Conservation (phyloP, 2,329 filamentous ascomycete species). For the Epichloe amarillans region DNA sequence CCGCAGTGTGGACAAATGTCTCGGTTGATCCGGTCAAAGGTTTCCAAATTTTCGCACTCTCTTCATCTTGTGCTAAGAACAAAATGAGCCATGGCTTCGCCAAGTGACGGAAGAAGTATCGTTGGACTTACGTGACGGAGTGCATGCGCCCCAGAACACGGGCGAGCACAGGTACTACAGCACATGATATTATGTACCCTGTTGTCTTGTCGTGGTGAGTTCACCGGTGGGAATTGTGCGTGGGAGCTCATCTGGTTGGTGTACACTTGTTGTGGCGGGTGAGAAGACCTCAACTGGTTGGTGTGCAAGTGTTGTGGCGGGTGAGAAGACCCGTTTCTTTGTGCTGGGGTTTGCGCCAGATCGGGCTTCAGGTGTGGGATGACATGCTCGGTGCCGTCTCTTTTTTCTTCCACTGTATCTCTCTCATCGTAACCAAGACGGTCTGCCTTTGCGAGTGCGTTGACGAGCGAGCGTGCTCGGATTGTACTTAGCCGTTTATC, state of each 20-base stretch:
- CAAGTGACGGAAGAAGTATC: neutral
- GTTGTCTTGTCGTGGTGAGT: neutral
- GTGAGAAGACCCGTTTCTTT: neutral
- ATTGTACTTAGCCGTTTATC: conserved; percentile 39
- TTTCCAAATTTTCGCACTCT: conserved; percentile 11
- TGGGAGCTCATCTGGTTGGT: neutral
- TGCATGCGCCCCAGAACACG: conserved; percentile 20
- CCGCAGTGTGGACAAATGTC: conserved; percentile 33
- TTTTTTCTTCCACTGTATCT: conserved; percentile 33
- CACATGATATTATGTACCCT: conserved; percentile 6
- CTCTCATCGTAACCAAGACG: conserved; percentile 41
- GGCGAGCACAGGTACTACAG: conserved; percentile 20
- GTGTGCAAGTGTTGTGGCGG: neutral
- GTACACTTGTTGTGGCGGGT: neutral
- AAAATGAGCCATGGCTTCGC: conserved; percentile 5
- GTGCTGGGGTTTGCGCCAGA: conserved; percentile 4
- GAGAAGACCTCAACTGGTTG: neutral
- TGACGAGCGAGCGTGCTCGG: conserved; percentile 39
- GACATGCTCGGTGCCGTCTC: conserved; percentile 20
- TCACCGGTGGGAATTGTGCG: neutral
- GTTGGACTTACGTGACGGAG: conserved; percentile 18
- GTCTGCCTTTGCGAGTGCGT: conserved; percentile 41
- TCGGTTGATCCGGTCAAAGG: conserved; percentile 11
- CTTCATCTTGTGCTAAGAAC: conserved; percentile 16
- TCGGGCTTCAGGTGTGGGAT: conserved; percentile 18